Evolutionary conservation across 2,329 filamentous ascomycete genomes (phyloP), one percentile per base, ranked within the genome.

Genomic region (Thielaviopsis ethacetica): DNA sequence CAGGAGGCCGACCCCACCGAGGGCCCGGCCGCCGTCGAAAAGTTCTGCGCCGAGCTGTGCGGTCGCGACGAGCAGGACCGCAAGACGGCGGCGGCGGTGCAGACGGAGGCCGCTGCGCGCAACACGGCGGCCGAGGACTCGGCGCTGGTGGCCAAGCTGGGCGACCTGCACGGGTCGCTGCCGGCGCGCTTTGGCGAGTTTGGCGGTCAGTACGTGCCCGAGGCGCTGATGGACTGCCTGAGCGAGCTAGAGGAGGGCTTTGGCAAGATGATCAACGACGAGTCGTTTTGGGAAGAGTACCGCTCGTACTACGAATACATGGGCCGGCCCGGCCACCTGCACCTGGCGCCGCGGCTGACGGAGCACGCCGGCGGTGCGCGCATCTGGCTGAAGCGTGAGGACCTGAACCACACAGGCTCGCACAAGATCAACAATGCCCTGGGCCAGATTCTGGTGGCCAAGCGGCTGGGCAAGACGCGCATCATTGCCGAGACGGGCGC

Each of bases 371-470:
- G 90, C 24, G 93, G 93, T 62, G 91, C 93, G 54, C 95, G 90
- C 68, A 95, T 98, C 75, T 98, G 91, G 85, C 75, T 98, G 65
- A 98, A 98, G 80, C 83, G 93, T 66, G 93, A 98, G 73, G 93
- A 98, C 70, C 76, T 97, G 59, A 97, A 97, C 73, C 93, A 98
- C 71, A 97, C 93, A 9, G 93, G 93, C 64, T 94, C 88, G 63
- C 93, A 98, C 79, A 98, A 98, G 80, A 97, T 98, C 77, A 98
- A 98, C 77, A 98, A 98, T 67, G 93, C 93, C 0, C 76, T 98
- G 9, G 93, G 93, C 1, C 93, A 98, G 71, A 83, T 96, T 54
- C 80, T 98, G 15, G 75, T 98, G 47, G 93, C 93, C 1, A 80
- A 80, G 65, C 79, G 89, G 62, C 74, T 98, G 54, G 93, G 93